Evolutionary conservation across 768 basidiomycete genomes (phyloP), one percentile per base, ranked within the genome.

Genomic region (Tricholoma furcatifolium): DNA sequence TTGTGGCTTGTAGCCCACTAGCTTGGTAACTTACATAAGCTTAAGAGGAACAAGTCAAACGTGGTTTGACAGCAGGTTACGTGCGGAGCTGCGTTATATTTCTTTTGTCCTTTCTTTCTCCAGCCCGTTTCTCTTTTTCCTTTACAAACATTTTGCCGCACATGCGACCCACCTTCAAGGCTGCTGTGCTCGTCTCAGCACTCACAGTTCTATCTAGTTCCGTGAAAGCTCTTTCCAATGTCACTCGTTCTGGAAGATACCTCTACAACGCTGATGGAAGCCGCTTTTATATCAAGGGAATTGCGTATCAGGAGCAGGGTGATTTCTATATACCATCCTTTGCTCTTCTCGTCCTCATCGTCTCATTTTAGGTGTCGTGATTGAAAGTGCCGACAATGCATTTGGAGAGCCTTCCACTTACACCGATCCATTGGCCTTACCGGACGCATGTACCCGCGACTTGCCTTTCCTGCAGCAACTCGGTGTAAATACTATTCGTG

Each of bases 241-340:
- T 97, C 60, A 75, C 85, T 35, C 80, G 91, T 40, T 65, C 73
- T 24, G 93, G 91, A 31, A 81, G 83, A 62, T 96, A 93, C 67
- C 83, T 96, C 39, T 96, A 93, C 70, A 80, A 79, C 36, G 78
- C 79, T 3, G 79, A 83, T 45, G 91, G 91, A 3, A 84, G 65
- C 35, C 73, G 94, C 48, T 96, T 95, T 71, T 94, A 84, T 70
- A 88, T 97, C 71, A 92, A 91, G 69, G 91, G 91, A 48, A 71
- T 93, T 50, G 88, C 89, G 10, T 93, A 93, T 69, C 91, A 93
- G 66, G 76, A 81, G 55, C 89, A 93, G 71, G 92, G 93, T 83
- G 51, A 52, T 55, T 15, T 36, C 31, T 55, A 36, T 38, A 12
- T 50, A 17, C 3, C 32, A 11, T 46, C 44, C 9, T 9, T 27